These are phyloP conservation scores for Carex cristatella DNA, from an alignment of 176 grass and related monocot genomes.

Conservation along the genomic window DNA sequence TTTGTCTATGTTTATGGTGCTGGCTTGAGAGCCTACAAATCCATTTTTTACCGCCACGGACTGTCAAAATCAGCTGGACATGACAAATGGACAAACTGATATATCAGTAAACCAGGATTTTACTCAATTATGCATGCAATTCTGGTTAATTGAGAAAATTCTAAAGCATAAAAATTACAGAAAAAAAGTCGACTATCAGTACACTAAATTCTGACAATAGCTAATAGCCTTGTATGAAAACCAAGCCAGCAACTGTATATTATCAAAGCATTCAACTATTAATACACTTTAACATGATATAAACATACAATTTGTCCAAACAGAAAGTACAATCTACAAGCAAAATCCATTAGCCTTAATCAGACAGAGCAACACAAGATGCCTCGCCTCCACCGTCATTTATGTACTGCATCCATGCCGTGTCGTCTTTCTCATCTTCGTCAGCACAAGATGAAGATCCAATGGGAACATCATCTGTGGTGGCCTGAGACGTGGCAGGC, in stretches of 20 bases:
- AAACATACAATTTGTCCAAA: background rate
- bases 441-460: slow-evolving; percentile 52
- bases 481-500: slow-evolving; percentile 10
- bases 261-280: slow-evolving; percentile 1
- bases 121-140: background rate
- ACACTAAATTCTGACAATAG: background rate
- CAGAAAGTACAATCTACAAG: background rate
- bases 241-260: background rate
- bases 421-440: slow-evolving; percentile 77
- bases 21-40: background rate
- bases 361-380: slow-evolving; percentile 19
- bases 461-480: slow-evolving; percentile 19
- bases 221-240: background rate
- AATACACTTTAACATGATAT: slow-evolving; percentile 3
- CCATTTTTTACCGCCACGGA: background rate
- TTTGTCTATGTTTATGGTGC: background rate
- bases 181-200: background rate
- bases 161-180: background rate
- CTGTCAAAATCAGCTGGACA: background rate
- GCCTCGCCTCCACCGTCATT: slow-evolving; percentile 65
- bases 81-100: no score
- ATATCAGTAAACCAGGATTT: background rate
- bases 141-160: background rate
- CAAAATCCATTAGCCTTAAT: background rate
- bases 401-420: slow-evolving; percentile 97